Conservation (phyloP, 768 basidiomycete genomes). For the Trametes villosa region DNA sequence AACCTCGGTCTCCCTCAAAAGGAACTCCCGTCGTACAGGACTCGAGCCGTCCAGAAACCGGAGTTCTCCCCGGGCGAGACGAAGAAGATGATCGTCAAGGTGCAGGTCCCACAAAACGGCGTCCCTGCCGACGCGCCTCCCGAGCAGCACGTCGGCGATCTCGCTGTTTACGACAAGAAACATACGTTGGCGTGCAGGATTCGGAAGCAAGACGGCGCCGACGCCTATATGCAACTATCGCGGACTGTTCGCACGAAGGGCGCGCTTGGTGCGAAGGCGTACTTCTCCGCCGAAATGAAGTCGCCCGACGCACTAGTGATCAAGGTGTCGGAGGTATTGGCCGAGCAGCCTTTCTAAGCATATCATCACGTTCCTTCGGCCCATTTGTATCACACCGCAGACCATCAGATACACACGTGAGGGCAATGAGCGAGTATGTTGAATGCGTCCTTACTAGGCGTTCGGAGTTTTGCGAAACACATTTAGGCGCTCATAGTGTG, state of each 20-base stretch:
- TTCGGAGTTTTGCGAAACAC: no score
- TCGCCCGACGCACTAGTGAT: conserved; percentile 52
- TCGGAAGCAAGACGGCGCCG: conserved; percentile 34
- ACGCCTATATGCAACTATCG: conserved; percentile 46
- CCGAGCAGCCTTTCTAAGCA: conserved; percentile 61
- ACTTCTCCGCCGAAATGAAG: conserved; percentile 58
- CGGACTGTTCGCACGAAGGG: conserved; percentile 47
- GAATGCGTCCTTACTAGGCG: no score
- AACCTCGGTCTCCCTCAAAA: conserved; percentile 33
- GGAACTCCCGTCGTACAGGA: conserved; percentile 24
- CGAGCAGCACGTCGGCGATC: conserved; percentile 25
- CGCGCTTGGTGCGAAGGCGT: conserved; percentile 52
- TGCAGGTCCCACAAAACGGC: conserved; percentile 49
- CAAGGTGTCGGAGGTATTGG: conserved; percentile 54
- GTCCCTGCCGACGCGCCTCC: neutral
- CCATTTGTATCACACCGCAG: no score
- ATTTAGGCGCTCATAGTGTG: no score
- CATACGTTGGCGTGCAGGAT: conserved; percentile 55
- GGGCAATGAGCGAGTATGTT: no score
- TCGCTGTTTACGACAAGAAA: conserved; percentile 58
- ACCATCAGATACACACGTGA: no score
- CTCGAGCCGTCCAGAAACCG: conserved; percentile 23
- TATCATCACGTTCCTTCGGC: no score
- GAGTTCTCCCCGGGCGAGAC: conserved; percentile 28
- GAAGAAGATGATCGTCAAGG: conserved; percentile 56